A percentile compares a stretch with the other conserved stretches of the same genome.
phyloP scores from a whole-genome alignment of 1,284 basidiomycete species.

The Abortiporus biennis region DNA sequence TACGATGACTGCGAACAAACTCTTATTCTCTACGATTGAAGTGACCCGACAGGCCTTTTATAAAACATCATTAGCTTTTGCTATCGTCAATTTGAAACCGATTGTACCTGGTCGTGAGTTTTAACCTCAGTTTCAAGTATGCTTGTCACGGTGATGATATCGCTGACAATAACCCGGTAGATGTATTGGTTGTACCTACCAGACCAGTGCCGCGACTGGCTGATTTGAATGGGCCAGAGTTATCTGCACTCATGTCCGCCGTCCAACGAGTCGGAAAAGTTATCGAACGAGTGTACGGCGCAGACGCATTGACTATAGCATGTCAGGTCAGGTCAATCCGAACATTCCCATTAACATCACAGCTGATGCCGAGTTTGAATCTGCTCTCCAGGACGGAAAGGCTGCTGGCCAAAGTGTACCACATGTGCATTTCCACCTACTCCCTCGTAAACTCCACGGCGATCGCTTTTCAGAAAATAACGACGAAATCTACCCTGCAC shows the following conservation, averaged over 20 bases:
- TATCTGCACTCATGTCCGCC: constrained; percentile 72
- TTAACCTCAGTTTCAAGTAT: constrained; percentile 3
- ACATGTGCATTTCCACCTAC: constrained; percentile 87
- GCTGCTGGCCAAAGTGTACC: constrained; percentile 84
- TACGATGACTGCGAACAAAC: constrained; percentile 18
- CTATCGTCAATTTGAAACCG: constrained; percentile 90
- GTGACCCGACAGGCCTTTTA: constrained; percentile 83
- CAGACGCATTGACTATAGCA: constrained; percentile 75
- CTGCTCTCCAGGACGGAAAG: constrained; percentile 68
- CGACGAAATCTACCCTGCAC: constrained; percentile 74
- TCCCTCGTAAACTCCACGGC: constrained; percentile 69
- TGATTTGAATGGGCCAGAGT: constrained; percentile 67
- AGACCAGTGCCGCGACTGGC: constrained; percentile 71
- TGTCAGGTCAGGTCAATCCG: constrained; percentile 57
- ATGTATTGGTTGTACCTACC: constrained; percentile 83
- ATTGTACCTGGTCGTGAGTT: constrained; percentile 86
- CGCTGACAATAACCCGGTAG: constrained; percentile 33
- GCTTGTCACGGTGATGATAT: neutral
- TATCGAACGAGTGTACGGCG: constrained; percentile 66
- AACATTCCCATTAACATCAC: neutral
- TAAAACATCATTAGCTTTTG: constrained; percentile 62
- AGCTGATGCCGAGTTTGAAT: neutral
- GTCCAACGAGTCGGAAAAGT: constrained; percentile 69
- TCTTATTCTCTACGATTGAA: constrained; percentile 80
- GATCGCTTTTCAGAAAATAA: constrained; percentile 63